These are phyloP conservation scores for Cotoneaster glaucophyllus DNA, from an alignment of 306 rosid genomes.

Conservation along the genomic window DNA sequence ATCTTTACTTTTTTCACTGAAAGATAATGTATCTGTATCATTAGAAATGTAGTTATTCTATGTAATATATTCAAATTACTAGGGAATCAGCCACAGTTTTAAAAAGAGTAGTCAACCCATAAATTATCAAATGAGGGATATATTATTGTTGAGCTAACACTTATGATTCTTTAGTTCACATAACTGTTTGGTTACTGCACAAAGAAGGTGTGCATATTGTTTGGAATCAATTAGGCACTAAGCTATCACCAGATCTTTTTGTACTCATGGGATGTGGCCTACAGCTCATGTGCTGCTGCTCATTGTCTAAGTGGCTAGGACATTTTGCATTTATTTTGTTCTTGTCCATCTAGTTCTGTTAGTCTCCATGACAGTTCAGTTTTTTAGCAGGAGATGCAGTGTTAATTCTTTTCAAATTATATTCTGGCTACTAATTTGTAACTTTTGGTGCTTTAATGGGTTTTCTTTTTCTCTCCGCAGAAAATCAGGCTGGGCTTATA, in stretches of 20 bases:
- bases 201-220: background rate
- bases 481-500: slow-evolving; percentile 71
- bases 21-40: no score
- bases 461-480: slow-evolving; percentile 35
- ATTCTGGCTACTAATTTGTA: background rate
- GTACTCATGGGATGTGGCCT: background rate
- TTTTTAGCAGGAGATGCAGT: background rate
- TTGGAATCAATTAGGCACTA: background rate
- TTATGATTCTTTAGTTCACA: background rate
- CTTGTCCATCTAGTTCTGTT: background rate
- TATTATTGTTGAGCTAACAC: background rate
- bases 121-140: background rate
- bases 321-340: background rate
- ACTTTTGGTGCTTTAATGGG: background rate
- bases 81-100: background rate
- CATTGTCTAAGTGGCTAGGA: background rate
- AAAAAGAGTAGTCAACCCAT: background rate
- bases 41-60: background rate
- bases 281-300: background rate
- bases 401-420: background rate
- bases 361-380: background rate
- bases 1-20: no score
- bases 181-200: background rate
- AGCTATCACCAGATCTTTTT: background rate
- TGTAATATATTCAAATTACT: background rate